Base-by-base conservation (phyloP, 768 basidiomycete genomes). In the Thelephora ganbajun region DNA sequence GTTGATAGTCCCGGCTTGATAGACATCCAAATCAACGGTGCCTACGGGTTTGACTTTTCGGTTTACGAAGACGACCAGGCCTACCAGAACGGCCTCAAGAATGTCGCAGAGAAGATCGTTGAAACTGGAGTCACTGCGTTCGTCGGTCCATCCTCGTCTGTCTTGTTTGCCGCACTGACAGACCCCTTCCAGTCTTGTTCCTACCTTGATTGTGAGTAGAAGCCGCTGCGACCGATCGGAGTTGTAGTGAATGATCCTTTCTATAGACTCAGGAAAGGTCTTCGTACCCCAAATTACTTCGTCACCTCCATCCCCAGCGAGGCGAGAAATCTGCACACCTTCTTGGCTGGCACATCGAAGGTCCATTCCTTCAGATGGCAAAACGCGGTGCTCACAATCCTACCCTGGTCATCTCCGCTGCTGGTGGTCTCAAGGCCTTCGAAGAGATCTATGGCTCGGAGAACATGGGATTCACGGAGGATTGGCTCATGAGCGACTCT, bases 331-430 rank as follows among this genome's bases (percentile, higher is more conserved):
- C 81, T 9, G 88, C 90, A 0, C 80, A 75, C 33, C 61, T 90
- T 2, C 73, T 93, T 11, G 91, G 91, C 22, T 93, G 85, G 82
- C 91, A 94, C 54, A 85, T 76, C 22, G 91, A 94, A 63, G 91
- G 91, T 0, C 90, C 91, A 0, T 93, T 92, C 67, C 71, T 92
- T 37, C 80, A 88, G 47, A 64, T 77, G 35, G 71, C 72, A n/a
- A 90, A 90, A 60, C 79, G 83, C 39, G 91, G 91, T 2, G 87
- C 85, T 2, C 91, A 94, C 59, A 72, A 83, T 1, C 74, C 77
- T 2, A 67, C 76, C 2, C 77, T 77, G 62, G 76, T 88, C 26
- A 60, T 76, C 20, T 54, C 73, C 19, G 85, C 87, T 0, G 67
- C 69, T 1, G 68, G 76, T n/a, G 80, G 82, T 5, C 72, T 78